phyloP scores from a whole-genome alignment of 2,329 filamentous ascomycete genomes.

The Fusarium devonianum region DNA sequence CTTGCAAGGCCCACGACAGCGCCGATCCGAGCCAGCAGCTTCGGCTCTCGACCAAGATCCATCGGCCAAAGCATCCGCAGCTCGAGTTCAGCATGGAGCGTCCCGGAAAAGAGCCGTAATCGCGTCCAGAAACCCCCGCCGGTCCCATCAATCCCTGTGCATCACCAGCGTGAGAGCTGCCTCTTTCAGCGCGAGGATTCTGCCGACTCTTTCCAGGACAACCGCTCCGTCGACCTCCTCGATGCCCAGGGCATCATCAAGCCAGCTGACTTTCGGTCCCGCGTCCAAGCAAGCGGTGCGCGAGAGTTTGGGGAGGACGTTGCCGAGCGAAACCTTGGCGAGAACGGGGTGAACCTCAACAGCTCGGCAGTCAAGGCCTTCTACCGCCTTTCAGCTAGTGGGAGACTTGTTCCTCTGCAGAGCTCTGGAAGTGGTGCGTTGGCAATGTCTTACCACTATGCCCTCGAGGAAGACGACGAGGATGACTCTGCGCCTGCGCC shows the following conservation, averaged over 20 bases:
- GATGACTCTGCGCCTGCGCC: constrained; percentile 31
- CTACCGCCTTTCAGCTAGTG: constrained; percentile 41
- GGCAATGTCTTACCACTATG: neutral
- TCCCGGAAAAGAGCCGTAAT: constrained; percentile 22
- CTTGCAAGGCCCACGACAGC: constrained; percentile 33
- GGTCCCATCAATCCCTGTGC: constrained; percentile 32
- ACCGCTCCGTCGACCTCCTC: constrained; percentile 58
- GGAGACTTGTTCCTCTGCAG: constrained; percentile 4
- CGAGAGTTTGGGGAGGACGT: constrained; percentile 70
- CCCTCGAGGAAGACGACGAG: neutral
- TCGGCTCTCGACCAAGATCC: constrained; percentile 24
- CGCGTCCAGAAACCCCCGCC: constrained; percentile 28
- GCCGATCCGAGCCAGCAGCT: constrained; percentile 19
- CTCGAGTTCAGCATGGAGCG: constrained; percentile 26
- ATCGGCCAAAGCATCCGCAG: constrained; percentile 29
- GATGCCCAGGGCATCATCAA: constrained; percentile 64
- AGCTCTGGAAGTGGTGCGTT: neutral
- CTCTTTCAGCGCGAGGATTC: constrained; percentile 32
- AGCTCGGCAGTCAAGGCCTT: constrained; percentile 48
- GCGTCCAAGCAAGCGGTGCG: constrained; percentile 58
- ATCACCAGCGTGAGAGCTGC: too few species aligned
- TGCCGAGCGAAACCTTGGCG: constrained; percentile 64
- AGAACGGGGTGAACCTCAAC: constrained; percentile 46
- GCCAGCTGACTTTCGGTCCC: constrained; percentile 56
- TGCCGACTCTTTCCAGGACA: constrained; percentile 26